Conservation (phyloP, 2,329 filamentous ascomycete genomes). For the Lasiodiplodia theobromae region DNA sequence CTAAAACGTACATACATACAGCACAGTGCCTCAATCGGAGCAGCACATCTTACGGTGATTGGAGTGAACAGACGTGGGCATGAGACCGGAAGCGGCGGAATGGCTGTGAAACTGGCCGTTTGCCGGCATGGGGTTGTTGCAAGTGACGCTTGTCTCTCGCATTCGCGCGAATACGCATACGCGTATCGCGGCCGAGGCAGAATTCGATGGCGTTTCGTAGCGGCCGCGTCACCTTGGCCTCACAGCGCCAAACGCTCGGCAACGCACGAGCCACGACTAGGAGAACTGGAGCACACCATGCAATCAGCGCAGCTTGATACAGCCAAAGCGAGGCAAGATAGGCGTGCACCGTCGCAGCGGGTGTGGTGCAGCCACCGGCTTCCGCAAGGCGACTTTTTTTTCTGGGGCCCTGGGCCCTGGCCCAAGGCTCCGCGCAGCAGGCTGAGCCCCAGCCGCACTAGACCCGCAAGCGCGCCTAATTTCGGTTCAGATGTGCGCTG, state of each 20-base stretch:
- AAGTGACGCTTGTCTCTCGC: conserved; percentile 9
- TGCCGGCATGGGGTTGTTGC: neutral
- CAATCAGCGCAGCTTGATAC: neutral
- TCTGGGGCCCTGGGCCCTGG: conserved; percentile 7
- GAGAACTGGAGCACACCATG: neutral
- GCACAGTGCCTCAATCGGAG: neutral
- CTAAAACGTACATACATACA: no score
- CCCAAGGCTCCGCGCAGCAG: conserved; percentile 5
- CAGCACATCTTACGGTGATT: neutral
- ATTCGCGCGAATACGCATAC: conserved; percentile 21
- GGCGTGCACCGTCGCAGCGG: neutral
- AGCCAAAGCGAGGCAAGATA: neutral
- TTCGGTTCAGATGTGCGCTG: conserved; percentile 25
- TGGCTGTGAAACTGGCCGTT: conserved; percentile 1
- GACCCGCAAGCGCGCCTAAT: conserved; percentile 27
- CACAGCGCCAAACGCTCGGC: conserved; percentile 12
- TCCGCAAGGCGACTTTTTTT: conserved; percentile 1
- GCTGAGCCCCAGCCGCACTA: conserved; percentile 23
- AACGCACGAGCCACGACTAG: conserved; percentile 13
- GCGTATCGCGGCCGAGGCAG: conserved; percentile 3
- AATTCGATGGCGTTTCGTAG: conserved; percentile 5
- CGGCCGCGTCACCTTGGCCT: conserved; percentile 15
- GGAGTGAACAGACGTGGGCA: neutral
- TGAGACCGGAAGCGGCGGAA: neutral
- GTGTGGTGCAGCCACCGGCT: neutral